Evolutionary conservation across 1,284 basidiomycete species (phyloP).

Genomic region (Sporisorium scitamineum): DNA sequence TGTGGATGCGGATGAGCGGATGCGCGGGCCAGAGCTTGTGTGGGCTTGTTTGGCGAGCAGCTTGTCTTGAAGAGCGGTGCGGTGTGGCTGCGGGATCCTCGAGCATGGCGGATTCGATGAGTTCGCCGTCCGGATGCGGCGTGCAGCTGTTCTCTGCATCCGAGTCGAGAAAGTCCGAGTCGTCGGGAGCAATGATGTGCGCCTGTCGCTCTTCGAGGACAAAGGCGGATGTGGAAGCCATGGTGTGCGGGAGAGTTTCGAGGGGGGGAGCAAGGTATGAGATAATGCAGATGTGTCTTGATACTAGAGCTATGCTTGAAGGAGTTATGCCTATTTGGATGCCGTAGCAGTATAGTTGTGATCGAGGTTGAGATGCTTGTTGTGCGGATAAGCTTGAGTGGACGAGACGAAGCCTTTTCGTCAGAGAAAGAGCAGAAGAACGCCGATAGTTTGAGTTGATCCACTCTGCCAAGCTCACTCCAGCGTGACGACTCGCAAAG

Average conservation of each 20-base stretch:
- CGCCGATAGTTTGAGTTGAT: too few species aligned
- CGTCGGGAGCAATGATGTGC: conserved; percentile 55
- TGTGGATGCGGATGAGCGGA: conserved; percentile 58
- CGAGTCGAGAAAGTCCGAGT: conserved; percentile 62
- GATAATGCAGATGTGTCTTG: neutral
- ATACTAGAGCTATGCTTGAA: conserved; percentile 2
- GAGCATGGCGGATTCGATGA: conserved; percentile 39
- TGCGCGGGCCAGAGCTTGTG: conserved; percentile 44
- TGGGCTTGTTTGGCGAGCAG: neutral
- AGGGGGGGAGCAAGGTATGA: neutral
- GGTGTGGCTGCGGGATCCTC: conserved; percentile 11
- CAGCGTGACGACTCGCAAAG: neutral
- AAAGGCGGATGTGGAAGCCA: conserved; percentile 44
- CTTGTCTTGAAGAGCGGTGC: neutral
- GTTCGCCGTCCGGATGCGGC: conserved; percentile 21
- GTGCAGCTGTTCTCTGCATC: conserved; percentile 32
- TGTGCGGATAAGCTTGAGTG: neutral
- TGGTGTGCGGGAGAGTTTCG: conserved; percentile 1
- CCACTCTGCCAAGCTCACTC: neutral
- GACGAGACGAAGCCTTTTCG: too few species aligned
- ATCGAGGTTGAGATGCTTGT: neutral
- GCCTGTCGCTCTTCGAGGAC: conserved; percentile 28
- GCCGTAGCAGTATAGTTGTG: neutral
- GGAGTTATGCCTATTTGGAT: neutral
- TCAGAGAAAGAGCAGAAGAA: too few species aligned